Percentiles rank a stretch among this genome's conserved stretches.
phyloP scores from a whole-genome alignment of 2,329 filamentous ascomycete genomes.

The Bipolaris zeicola region DNA sequence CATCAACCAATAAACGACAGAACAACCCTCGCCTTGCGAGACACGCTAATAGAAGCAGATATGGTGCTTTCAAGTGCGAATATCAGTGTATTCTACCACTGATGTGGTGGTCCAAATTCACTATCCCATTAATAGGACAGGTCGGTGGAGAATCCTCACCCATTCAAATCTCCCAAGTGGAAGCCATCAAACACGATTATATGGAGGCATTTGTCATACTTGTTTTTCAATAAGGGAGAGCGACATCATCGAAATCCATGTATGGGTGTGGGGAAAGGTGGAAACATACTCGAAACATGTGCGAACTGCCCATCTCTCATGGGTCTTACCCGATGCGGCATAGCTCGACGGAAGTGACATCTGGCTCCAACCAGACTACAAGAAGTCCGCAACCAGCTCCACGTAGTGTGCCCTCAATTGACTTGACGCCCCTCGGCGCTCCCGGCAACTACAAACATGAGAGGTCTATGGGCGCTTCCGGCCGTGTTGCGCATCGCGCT shows the following conservation, averaged over 20 bases:
- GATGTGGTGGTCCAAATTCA: neutral
- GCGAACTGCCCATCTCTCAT: conserved; percentile 1
- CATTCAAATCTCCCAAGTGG: neutral
- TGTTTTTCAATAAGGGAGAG: neutral
- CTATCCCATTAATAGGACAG: neutral
- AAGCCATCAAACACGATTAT: neutral
- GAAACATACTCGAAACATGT: neutral
- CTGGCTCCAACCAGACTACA: conserved; percentile 35
- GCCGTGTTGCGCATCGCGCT: conserved; percentile 55
- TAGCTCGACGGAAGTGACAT: conserved; percentile 37
- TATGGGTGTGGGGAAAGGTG: neutral
- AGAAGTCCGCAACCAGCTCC: conserved; percentile 17
- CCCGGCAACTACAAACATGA: conserved; percentile 37
- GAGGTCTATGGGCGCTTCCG: conserved; percentile 55
- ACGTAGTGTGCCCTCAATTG: conserved; percentile 14
- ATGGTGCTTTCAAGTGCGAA: neutral
- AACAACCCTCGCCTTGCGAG: neutral
- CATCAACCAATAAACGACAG: neutral
- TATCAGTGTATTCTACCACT: too few species aligned
- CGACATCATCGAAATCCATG: neutral
- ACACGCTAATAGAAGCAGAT: neutral
- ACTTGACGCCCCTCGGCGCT: conserved; percentile 2
- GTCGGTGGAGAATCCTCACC: neutral
- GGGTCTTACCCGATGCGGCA: conserved; percentile 10
- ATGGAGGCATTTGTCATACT: neutral